Evolutionary conservation across 2,329 filamentous ascomycete species (phyloP).

Genomic region (Herpotrichia juniperi): DNA sequence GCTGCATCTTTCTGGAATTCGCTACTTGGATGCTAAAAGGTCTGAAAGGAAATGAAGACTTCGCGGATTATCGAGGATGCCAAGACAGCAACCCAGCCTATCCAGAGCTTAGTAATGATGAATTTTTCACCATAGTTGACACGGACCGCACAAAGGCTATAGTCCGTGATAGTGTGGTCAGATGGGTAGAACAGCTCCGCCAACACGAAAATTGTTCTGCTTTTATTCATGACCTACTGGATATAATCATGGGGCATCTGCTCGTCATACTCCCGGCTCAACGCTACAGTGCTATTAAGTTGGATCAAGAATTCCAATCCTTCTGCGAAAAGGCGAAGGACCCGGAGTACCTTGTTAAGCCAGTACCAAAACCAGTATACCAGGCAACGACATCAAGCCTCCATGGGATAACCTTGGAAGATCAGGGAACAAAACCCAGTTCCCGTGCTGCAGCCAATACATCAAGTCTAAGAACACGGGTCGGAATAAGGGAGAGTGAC

Average conservation of each 20-base stretch:
- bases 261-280: background rate
- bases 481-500: background rate
- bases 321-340: background rate
- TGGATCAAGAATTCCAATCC: background rate
- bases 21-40: conserved; percentile 30
- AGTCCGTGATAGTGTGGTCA: background rate
- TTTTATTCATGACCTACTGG: conserved; percentile 1
- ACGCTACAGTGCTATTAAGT: background rate
- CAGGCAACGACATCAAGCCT: background rate
- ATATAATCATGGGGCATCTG: background rate
- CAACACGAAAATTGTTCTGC: background rate
- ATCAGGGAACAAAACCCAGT: background rate
- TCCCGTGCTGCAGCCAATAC: background rate
- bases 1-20: conserved; percentile 35
- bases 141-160: background rate
- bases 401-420: background rate
- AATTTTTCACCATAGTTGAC: background rate
- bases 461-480: background rate
- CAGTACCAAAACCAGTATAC: background rate
- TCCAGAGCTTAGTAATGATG: background rate
- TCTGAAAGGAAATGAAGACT: conserved; percentile 11
- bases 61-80: background rate
- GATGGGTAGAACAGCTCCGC: background rate
- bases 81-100: background rate
- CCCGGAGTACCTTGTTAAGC: background rate